A percentile compares a stretch with the other conserved stretches of the same genome.
Conservation (phyloP, 805 yeast genomes). For the Scheffersomyces ergatensis region DNA sequence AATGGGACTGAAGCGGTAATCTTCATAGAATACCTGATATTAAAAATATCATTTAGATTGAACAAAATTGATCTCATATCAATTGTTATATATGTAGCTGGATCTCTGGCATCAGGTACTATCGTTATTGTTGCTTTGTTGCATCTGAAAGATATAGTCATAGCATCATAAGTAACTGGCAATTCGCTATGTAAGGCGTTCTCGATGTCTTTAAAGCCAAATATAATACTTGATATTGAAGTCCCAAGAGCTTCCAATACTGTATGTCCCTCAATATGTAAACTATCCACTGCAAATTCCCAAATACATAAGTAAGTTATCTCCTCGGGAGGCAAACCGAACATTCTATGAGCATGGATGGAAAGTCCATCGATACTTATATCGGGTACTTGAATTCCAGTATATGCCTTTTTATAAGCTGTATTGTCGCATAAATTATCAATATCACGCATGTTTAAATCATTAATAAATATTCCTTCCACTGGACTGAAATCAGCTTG, state of each 20-base stretch:
- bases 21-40: conserved; percentile 57
- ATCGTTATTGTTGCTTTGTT: conserved; percentile 46
- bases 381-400: conserved; percentile 29
- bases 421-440: conserved; percentile 22
- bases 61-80: conserved; percentile 28
- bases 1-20: conserved; percentile 49
- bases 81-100: conserved; percentile 8
- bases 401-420: conserved; percentile 15
- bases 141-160: conserved; percentile 57
- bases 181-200: conserved; percentile 62
- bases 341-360: conserved; percentile 87
- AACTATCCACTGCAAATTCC: conserved; percentile 71
- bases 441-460: conserved; percentile 17
- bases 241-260: conserved; percentile 38
- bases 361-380: conserved; percentile 56
- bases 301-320: conserved; percentile 89
- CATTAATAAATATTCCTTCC: conserved; percentile 30
- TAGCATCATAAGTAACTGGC: conserved; percentile 64
- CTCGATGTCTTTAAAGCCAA: conserved; percentile 72
- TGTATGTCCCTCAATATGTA: conserved; percentile 52
- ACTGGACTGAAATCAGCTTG: conserved; percentile 71
- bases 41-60: conserved; percentile 67
- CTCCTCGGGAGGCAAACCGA: conserved; percentile 86
- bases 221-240: conserved; percentile 48
- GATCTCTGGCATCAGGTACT: conserved; percentile 1